Conservation (phyloP, 352 stramenopile species). For the Phytopythium cucurbitacearum region DNA sequence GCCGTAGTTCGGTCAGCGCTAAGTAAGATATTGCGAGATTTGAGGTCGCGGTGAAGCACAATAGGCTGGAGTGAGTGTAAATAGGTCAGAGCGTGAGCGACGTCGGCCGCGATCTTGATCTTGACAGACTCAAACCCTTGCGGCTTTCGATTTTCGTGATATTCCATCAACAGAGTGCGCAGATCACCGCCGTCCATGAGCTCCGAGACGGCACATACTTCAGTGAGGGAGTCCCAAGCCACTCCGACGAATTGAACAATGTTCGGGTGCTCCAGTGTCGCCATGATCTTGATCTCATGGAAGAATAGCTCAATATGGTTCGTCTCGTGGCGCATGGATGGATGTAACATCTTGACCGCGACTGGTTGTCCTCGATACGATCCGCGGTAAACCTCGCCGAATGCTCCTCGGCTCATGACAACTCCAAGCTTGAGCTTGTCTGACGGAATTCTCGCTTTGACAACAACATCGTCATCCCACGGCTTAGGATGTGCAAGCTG, state of each 20-base stretch:
- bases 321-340: conserved; percentile 33
- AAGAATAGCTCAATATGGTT: conserved; percentile 56
- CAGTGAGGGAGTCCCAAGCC: conserved; percentile 61
- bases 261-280: conserved; percentile 53
- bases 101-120: conserved; percentile 45
- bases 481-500: conserved; percentile 42
- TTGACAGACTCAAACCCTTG: conserved; percentile 38
- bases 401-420: conserved; percentile 37
- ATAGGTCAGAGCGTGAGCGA: conserved; percentile 56
- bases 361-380: conserved; percentile 68
- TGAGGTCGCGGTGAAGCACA: conserved; percentile 42
- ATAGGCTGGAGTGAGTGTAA: conserved; percentile 48
- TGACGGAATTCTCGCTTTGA: conserved; percentile 34
- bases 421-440: conserved; percentile 35
- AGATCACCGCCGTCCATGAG: conserved; percentile 74
- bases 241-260: conserved; percentile 66
- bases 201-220: conserved; percentile 70
- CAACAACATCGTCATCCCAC: conserved; percentile 41
- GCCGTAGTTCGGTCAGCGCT: conserved; percentile 5
- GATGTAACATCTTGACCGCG: conserved; percentile 55
- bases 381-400: conserved; percentile 43
- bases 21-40: conserved; percentile 49
- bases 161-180: conserved; percentile 50
- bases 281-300: conserved; percentile 40
- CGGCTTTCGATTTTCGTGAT: conserved; percentile 45